phyloP scores from a whole-genome alignment of 805 yeast genomes.

The Tetrapisispora iriomotensis region DNA sequence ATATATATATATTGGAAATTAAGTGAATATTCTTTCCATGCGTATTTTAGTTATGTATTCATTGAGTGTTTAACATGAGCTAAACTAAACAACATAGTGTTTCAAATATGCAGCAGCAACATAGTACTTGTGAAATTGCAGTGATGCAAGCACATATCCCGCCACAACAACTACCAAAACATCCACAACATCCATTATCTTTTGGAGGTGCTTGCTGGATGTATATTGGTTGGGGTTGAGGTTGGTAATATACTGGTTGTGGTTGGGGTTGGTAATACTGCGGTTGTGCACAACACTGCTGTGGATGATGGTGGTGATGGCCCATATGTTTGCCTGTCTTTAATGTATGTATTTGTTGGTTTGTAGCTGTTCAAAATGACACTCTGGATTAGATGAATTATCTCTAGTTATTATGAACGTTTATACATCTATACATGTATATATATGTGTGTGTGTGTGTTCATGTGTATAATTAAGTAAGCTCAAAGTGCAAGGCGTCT shows the following conservation, averaged over 20 bases:
- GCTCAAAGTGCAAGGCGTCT: too few species aligned
- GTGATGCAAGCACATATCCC: constrained; percentile 7
- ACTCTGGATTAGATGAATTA: too few species aligned
- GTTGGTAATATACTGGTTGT: constrained; percentile 24
- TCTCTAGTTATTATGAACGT: too few species aligned
- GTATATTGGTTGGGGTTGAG: constrained; percentile 20
- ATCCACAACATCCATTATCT: constrained; percentile 13
- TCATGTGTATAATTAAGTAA: too few species aligned
- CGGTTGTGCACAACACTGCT: constrained; percentile 3
- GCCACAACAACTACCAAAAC: constrained; percentile 16
- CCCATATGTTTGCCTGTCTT: not conserved
- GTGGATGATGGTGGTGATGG: constrained; percentile 6
- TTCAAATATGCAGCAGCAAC: constrained; percentile 21
- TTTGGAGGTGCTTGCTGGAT: constrained; percentile 18
- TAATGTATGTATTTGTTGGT: not conserved
- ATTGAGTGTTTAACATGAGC: not conserved
- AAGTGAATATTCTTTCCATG: too few species aligned
- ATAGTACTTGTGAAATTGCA: constrained; percentile 11
- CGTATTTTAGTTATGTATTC: too few species aligned
- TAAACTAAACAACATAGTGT: constrained; percentile 13
- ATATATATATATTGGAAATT: too few species aligned
- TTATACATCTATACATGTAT: too few species aligned
- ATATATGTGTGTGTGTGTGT: too few species aligned
- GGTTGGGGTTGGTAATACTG: constrained; percentile 4
- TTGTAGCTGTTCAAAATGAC: too few species aligned